phyloP scores from a whole-genome alignment of 2,329 filamentous ascomycete genomes.

The Didymella keratinophila region DNA sequence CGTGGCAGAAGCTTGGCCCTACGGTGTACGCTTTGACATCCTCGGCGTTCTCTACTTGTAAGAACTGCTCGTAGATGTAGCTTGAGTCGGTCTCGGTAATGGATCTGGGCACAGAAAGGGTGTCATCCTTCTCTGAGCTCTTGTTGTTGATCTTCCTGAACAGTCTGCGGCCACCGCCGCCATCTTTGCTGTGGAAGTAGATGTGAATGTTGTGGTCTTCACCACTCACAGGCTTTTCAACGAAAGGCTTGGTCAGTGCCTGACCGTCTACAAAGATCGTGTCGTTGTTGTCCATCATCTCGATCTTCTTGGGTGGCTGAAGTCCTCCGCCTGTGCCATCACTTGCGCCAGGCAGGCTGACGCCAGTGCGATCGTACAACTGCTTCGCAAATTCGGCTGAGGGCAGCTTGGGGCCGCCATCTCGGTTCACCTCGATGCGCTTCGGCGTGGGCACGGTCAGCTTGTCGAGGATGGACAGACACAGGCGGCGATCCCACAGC shows the following conservation, averaged over 20 bases:
- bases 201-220: conserved; percentile 99
- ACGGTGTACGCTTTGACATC: conserved; percentile 99
- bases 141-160: conserved; percentile 99
- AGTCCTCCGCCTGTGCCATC: conserved; percentile 70
- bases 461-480: conserved; percentile 84
- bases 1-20: conserved; percentile 90
- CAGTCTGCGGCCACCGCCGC: conserved; percentile 87
- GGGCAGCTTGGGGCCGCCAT: conserved; percentile 83
- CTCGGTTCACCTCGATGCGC: conserved; percentile 88
- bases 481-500: conserved; percentile 92
- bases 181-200: conserved; percentile 87
- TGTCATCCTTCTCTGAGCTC: conserved; percentile 90
- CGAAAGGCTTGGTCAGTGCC: conserved; percentile 87
- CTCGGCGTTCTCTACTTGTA: conserved; percentile 95
- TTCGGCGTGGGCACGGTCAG: conserved; percentile 89
- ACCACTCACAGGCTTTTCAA: conserved; percentile 97
- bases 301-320: conserved; percentile 70
- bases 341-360: conserved; percentile 74
- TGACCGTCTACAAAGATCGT: conserved; percentile 86
- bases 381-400: conserved; percentile 82
- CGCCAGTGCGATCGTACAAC: conserved; percentile 80
- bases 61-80: conserved; percentile 97
- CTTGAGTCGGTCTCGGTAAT: conserved; percentile 82
- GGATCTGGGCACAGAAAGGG: conserved; percentile 77
- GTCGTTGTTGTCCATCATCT: conserved; percentile 89